Evolutionary conservation across 2,329 filamentous ascomycete genomes (phyloP), one percentile per base, ranked within the genome.

Genomic region (Neonectria punicea): DNA sequence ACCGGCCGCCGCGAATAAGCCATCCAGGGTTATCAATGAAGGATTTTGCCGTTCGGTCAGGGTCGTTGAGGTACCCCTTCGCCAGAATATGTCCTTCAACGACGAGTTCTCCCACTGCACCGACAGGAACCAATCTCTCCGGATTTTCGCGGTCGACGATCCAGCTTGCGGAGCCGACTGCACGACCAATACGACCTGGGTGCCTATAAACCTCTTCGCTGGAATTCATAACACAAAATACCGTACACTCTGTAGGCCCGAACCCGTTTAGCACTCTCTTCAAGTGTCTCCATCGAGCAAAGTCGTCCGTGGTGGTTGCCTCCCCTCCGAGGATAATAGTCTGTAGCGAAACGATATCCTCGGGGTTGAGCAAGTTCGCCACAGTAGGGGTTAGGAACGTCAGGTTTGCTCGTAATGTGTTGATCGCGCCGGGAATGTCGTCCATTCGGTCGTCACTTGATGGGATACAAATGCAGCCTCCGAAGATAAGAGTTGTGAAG

Each of bases 11-110:
- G 10, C 43, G 53, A 9, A 78, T 71, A 80, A 13, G 62, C 83
- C 82, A 85, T 0, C 63, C 55, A 2, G 80, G 81, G 53, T 79
- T 75, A 18, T 77, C 71, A 39, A 86, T 79, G 57, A 86, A 87
- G 0, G 77, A 76, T 22, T 79, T 78, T 10, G 75, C 73, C 0
- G 85, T 86, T 66, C 84, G 83, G n/a, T 75, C 74, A 0, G 76
- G 73, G 18, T 83, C 79, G 46, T 84, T 82, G 16, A 85, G 73
- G 61, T 87, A 87, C 14, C 83, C 84, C 30, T 80, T 75, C 16
- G 80, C 83, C 14, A 87, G 75, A 10, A 80, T 79, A 3, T 83
- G 82, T 0, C 81, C 81, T 47, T 77, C 78, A 34, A 82, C 68
- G 5, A 78, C 60, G 7, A 80, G 63, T 55, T 80, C 79, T 9